Conservation (phyloP, 1,284 basidiomycete species). For the Sanghuangporus baumii region DNA sequence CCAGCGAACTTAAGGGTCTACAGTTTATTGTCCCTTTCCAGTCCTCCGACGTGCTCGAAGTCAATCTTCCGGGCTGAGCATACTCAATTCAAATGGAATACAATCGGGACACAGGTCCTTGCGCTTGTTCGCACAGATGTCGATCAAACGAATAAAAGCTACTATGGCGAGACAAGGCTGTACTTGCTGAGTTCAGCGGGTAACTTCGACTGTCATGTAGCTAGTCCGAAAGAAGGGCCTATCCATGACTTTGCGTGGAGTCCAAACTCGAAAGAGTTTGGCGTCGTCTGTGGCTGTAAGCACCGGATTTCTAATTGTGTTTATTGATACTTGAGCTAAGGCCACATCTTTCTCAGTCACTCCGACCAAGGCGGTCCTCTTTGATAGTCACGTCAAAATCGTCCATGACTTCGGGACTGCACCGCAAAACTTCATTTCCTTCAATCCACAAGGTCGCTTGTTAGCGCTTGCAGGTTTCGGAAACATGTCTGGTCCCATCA, state of each 20-base stretch:
- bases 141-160: conserved; percentile 95
- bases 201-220: conserved; percentile 89
- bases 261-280: conserved; percentile 96
- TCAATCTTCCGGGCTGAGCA: conserved; percentile 97
- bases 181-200: conserved; percentile 95
- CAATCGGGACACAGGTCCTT: conserved; percentile 81
- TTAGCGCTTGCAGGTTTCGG: conserved; percentile 92
- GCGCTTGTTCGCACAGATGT: conserved; percentile 94
- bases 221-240: conserved; percentile 94
- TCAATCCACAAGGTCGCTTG: conserved; percentile 92
- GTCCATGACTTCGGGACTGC: conserved; percentile 89
- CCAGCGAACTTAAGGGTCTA: conserved; percentile 89
- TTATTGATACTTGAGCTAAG: conserved; percentile 2
- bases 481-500: conserved; percentile 91
- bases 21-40: conserved; percentile 59
- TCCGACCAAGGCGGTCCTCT: conserved; percentile 91
- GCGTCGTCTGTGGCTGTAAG: conserved; percentile 93
- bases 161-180: conserved; percentile 96
- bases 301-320: conserved; percentile 19
- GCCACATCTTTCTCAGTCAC: conserved; percentile 52
- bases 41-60: conserved; percentile 71
- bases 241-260: conserved; percentile 97
- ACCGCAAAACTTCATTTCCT: conserved; percentile 89
- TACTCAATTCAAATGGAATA: conserved; percentile 94
- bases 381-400: conserved; percentile 85